Evolutionary conservation across 768 basidiomycete genomes (phyloP), one percentile per base, ranked within the genome.

Genomic region (Kwoniella shandongensis): DNA sequence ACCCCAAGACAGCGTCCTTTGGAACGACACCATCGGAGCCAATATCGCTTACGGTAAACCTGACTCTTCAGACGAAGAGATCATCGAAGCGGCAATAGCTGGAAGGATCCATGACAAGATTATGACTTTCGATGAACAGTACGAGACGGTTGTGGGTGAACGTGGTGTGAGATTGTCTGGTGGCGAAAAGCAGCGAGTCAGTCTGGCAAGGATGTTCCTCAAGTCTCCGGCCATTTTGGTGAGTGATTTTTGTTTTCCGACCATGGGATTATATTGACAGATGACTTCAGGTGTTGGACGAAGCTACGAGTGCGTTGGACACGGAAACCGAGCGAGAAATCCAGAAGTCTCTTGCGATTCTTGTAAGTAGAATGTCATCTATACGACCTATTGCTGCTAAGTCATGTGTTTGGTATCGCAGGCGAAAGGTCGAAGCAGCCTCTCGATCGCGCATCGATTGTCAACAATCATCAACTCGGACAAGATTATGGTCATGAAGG

Each of bases 31-130:
- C 2, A 71, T 75, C 42, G 74, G 72, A 35, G 67, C 67, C 4
- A 78, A 77, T 61, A 71, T 78, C 22, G 86, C 85, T 3, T 91
- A 91, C 74, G 89, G 89, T 56, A 88, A 87, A 74, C 84, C 87
- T 56, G 86, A 83, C 3, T 79, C 88, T 2, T 80, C 82, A 2
- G 73, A 79, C 11, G 87, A 88, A 32, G 89, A 91, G 66, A 86
- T 93, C 50, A 84, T 89, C 66, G 79, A 81, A 29, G 90, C 88
- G 4, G 88, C 90, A 0, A 83, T 81, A 67, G 87, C 87, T 30
- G 90, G 90, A 2, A 87, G 89, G 69, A 87, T 96, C 81, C 89
- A 92, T 70, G 89, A 92, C 35, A 82, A 88, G 5, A 88, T 96
- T 66, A 74, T 86, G 77, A 79, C 81, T 39, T 93, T 93, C 83